phyloP scores from a whole-genome alignment of 2,329 filamentous ascomycete species.

The Phaeoacremonium minimum region DNA sequence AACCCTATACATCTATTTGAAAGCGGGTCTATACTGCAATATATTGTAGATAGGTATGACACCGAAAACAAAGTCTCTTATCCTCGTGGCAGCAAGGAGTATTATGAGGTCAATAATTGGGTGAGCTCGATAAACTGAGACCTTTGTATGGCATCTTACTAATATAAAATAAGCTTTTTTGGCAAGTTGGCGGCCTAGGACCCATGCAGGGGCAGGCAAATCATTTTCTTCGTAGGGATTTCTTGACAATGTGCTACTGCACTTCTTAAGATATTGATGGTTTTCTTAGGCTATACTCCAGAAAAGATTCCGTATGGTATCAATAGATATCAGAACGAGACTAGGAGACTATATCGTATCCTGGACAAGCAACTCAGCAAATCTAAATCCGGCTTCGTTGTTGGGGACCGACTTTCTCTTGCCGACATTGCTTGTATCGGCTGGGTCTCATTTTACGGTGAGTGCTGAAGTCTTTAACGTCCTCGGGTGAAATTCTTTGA shows the following conservation, averaged over 20 bases:
- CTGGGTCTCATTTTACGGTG: background rate
- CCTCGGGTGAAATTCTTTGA: too few relatives aligned
- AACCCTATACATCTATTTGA: slow-evolving; percentile 75
- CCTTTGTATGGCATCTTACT: background rate
- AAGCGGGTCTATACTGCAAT: slow-evolving; percentile 78
- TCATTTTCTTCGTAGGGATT: slow-evolving; percentile 1
- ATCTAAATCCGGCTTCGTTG: background rate
- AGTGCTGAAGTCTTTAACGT: too few relatives aligned
- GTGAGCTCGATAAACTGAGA: slow-evolving; percentile 29
- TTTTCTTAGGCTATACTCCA: background rate
- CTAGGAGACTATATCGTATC: slow-evolving; percentile 2
- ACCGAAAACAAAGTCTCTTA: slow-evolving; percentile 78
- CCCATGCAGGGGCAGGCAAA: slow-evolving; percentile 62
- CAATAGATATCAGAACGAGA: slow-evolving; percentile 3
- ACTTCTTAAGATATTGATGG: too few relatives aligned
- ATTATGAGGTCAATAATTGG: slow-evolving; percentile 80
- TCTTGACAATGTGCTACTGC: too few relatives aligned
- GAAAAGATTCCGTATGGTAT: slow-evolving; percentile 1
- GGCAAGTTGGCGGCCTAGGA: slow-evolving; percentile 75
- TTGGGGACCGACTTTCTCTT: slow-evolving; percentile 1
- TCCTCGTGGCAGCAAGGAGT: slow-evolving; percentile 66
- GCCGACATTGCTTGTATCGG: background rate
- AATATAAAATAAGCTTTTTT: slow-evolving; percentile 44
- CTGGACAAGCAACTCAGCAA: slow-evolving; percentile 1
- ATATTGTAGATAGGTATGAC: slow-evolving; percentile 79